Evolutionary conservation across 441 rosid species (phyloP), one percentile per base, ranked within the genome.

Genomic region (Dalechampia spathulata): DNA sequence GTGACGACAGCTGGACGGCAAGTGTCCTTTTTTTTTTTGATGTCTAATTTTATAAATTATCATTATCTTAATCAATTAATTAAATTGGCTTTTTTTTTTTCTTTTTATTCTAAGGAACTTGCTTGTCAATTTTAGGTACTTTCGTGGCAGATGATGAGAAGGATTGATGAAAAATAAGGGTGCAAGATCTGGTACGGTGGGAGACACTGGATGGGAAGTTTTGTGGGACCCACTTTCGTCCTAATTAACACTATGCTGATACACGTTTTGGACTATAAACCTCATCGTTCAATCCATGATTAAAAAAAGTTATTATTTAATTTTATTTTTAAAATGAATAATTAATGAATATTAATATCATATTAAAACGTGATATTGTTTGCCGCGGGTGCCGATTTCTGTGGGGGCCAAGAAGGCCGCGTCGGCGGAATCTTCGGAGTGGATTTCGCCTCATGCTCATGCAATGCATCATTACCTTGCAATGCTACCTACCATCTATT

Each of bases 1-100:
- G 54, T 47, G 62, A n/a, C 44, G 55, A 49, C 52, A 55, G 67
- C 17, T 55, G 53, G 72, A 55, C 62, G 66, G 44, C 58, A 61
- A 55, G 49, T 49, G 56, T 59, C 48, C 55, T 19, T 38, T 10
- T 1, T 41, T 42, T 55, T 41, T 10, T 21, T 49, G 15, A 5
- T 37, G 13, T 34, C 6, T 14, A 22, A 3, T 17, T n/a, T 59
- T 38, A 15, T 27, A 14, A 15, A 3, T 28, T 21, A 28, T 14
- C 17, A n/a, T n/a, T n/a, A n/a, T n/a, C n/a, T n/a, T n/a, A n/a
- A n/a, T n/a, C n/a, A n/a, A n/a, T n/a, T n/a, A n/a, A n/a, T n/a
- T n/a, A n/a, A n/a, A n/a, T n/a, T n/a, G n/a, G n/a, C n/a, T n/a
- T n/a, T n/a, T n/a, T n/a, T n/a, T n/a, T n/a, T n/a, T n/a, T n/a